Evolutionary conservation across 495 filamentous ascomycete species (phyloP).

Genomic region (Talaromyces trachyspermus): DNA sequence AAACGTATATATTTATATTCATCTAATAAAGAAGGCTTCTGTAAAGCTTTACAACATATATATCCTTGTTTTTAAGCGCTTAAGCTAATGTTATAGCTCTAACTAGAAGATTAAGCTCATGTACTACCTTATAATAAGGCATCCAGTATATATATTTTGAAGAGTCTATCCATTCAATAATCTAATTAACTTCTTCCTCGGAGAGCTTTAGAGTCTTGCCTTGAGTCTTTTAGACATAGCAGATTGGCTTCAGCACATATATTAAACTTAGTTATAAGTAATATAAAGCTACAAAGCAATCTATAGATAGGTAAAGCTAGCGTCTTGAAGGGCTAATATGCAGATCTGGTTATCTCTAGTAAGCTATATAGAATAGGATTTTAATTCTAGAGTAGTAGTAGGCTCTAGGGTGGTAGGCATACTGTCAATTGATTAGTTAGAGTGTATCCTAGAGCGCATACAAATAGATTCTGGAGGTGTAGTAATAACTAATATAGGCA

Average conservation of each 20-base stretch:
- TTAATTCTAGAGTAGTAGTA: neutral
- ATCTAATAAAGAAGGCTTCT: no score
- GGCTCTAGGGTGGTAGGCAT: neutral
- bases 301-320: constrained; percentile 12
- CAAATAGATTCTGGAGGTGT: neutral
- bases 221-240: no score
- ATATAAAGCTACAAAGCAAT: constrained; percentile 14
- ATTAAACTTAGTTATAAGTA: no score
- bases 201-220: no score
- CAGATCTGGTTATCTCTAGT: constrained; percentile 15
- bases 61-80: no score
- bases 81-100: constrained; percentile 10
- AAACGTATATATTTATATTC: no score
- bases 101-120: constrained; percentile 16
- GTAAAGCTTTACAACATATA: no score
- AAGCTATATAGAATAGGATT: constrained; percentile 1
- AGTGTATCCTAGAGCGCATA: neutral
- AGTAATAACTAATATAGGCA: neutral
- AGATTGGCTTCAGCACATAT: no score
- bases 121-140: constrained; percentile 15
- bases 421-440: no score
- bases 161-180: constrained; percentile 19
- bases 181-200: constrained; percentile 17
- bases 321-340: constrained; percentile 13
- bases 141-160: constrained; percentile 15